Evolutionary conservation across 305 asterid genomes (phyloP), one percentile per base, ranked within the genome.

Genomic region (Fraxinus sp.): DNA sequence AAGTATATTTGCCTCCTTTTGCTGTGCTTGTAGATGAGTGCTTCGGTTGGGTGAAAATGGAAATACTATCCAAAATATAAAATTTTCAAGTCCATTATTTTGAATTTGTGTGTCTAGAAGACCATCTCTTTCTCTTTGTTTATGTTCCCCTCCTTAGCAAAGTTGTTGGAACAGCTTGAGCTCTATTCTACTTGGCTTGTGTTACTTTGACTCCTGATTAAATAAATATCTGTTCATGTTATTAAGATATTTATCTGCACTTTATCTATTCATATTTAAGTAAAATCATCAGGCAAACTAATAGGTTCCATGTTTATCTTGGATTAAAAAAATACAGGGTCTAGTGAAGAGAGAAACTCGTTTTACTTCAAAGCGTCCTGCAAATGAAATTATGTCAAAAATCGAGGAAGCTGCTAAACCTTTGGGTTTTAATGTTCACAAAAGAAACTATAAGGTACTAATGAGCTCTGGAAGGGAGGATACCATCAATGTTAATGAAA

Each of bases 331-430:
- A 72, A 43, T 85, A 43, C 91, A 94, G 96, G 94, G 90, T 28
- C 83, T 84, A 7, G 92, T 84, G 72, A 92, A 87, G 87, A 92
- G 92, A 87, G 98, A 94, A 82, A 94, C 97, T n/a, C 85, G 91
- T 20, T 94, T 94, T 86, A 87, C 96, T 76, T 92, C 97, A 79
- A 91, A 84, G 86, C 43, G 84, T 30, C 89, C 97, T 57, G 93
- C 98, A 24, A 91, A 88, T 52, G 97, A 92, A 77, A 94, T 94
- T 78, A 83, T 94, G 87, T 89, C 92, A 2, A 92, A 91, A 88
- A 91, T 94, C 37, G 98, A 94, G 89, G 93, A 91, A 87, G 88
- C 96, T 85, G 98, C 95, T 79, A 94, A 89, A 79, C 97, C 97
- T 82, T 71, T 94, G 86, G 96, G 98, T 46, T 94, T 94, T 86